These are phyloP conservation scores for Hypholoma sublateritium DNA, from an alignment of 768 basidiomycete genomes.

Conservation along the genomic window DNA sequence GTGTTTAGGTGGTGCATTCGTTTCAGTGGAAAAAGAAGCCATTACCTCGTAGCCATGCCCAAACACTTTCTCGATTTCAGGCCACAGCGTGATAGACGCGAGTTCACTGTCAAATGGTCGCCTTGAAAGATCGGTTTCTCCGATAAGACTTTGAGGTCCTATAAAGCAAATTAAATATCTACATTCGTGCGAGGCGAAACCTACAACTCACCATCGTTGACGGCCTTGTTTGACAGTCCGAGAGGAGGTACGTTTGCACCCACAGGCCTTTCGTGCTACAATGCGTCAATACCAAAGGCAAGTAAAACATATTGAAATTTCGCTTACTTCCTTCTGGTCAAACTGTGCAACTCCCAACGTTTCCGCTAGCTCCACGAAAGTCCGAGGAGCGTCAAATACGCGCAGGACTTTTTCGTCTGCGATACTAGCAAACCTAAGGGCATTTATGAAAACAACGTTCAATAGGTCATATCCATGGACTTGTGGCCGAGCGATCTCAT, in stretches of 20 bases:
- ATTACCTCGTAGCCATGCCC: slow-evolving; percentile 95
- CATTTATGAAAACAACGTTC: slow-evolving; percentile 71
- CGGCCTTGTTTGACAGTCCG: slow-evolving; percentile 91
- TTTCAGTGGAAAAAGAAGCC: background rate
- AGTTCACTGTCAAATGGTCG: slow-evolving; percentile 92
- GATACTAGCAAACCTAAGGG: slow-evolving; percentile 82
- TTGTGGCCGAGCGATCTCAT: slow-evolving; percentile 90
- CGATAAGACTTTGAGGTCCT: slow-evolving; percentile 24
- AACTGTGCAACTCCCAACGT: slow-evolving; percentile 48
- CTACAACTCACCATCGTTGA: slow-evolving; percentile 58
- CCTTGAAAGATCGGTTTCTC: slow-evolving; percentile 25
- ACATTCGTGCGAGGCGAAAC: background rate
- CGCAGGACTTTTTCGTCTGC: slow-evolving; percentile 96
- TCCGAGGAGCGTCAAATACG: slow-evolving; percentile 87
- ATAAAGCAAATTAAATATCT: background rate
- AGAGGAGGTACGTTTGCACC: slow-evolving; percentile 92
- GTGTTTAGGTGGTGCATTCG: background rate
- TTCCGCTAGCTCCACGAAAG: slow-evolving; percentile 69
- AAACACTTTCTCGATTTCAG: slow-evolving; percentile 94
- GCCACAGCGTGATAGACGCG: slow-evolving; percentile 88
- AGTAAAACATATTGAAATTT: background rate
- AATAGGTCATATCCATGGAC: slow-evolving; percentile 96
- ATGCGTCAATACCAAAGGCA: slow-evolving; percentile 1
- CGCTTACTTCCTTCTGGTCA: slow-evolving; percentile 48
- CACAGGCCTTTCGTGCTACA: slow-evolving; percentile 59